These are phyloP conservation scores for Schizosaccharomyces cryophilus DNA, from an alignment of 805 yeast genomes.

Conservation along the genomic window DNA sequence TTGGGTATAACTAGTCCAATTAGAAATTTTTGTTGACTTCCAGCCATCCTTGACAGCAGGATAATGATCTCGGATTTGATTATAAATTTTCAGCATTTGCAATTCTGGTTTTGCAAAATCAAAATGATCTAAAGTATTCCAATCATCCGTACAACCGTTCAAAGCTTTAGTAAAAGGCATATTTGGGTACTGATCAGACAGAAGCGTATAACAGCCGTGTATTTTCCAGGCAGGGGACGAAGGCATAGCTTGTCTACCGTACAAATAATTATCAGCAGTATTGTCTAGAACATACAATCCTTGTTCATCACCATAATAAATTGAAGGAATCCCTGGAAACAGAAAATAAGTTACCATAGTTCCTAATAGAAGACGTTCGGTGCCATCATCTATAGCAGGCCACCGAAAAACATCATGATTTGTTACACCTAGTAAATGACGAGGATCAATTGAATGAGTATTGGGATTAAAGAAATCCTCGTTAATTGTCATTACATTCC, in stretches of 20 bases:
- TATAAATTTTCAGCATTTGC: not conserved
- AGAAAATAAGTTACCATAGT: not conserved
- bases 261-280: not conserved
- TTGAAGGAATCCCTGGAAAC: not conserved
- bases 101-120: not conserved
- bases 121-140: slow-evolving; percentile 1
- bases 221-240: slow-evolving; percentile 1
- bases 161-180: not conserved
- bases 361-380: not conserved
- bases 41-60: not conserved
- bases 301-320: slow-evolving; percentile 2
- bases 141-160: not conserved
- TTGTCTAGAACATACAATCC: not conserved
- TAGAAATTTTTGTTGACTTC: not conserved
- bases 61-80: not conserved
- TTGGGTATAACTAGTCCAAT: not conserved
- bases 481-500: not conserved
- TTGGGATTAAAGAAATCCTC: not conserved
- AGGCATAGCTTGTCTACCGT: slow-evolving; percentile 1
- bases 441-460: not conserved
- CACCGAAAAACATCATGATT: slow-evolving; percentile 1
- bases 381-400: not conserved
- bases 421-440: not conserved
- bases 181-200: not conserved
- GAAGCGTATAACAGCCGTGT: not conserved